Conservation (phyloP, 202 grass and related monocot species). For the Setaria italica region DNA sequence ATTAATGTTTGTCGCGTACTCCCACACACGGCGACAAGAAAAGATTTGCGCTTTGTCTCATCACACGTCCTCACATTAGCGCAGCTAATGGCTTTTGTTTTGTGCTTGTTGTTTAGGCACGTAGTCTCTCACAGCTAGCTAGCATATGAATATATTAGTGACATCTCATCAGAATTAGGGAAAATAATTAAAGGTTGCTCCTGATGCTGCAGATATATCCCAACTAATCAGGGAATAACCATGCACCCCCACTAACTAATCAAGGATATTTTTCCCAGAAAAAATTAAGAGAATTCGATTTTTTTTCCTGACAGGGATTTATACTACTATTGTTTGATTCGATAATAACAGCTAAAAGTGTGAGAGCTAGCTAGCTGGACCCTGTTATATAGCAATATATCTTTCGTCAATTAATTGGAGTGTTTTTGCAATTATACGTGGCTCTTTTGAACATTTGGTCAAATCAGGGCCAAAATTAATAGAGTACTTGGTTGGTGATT, state of each 20-base stretch:
- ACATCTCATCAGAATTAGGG: constrained; percentile 23
- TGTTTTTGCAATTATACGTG: not conserved
- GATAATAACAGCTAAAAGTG: not conserved
- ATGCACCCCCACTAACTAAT: constrained; percentile 8
- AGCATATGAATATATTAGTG: constrained; percentile 33
- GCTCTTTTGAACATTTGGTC: not conserved
- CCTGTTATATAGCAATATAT: not conserved
- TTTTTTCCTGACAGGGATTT: not conserved
- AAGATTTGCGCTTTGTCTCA: constrained; percentile 51
- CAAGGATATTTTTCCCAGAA: not conserved
- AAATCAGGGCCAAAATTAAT: not conserved
- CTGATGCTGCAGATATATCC: not conserved
- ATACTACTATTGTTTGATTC: not conserved
- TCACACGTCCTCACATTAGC: constrained; percentile 58
- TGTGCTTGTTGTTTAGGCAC: constrained; percentile 63
- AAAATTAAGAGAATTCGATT: not conserved
- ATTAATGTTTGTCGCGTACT: constrained; percentile 44
- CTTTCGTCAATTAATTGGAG: constrained; percentile 1
- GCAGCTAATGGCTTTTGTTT: constrained; percentile 47
- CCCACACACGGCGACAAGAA: constrained; percentile 41
- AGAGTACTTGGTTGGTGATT: constrained; percentile 34
- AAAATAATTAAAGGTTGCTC: not conserved
- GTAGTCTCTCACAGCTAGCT: constrained; percentile 2
- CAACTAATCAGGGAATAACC: constrained; percentile 20
- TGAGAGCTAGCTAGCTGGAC: not conserved